Conservation (phyloP, 345 rosid genomes). For the Moringa oleifera region DNA sequence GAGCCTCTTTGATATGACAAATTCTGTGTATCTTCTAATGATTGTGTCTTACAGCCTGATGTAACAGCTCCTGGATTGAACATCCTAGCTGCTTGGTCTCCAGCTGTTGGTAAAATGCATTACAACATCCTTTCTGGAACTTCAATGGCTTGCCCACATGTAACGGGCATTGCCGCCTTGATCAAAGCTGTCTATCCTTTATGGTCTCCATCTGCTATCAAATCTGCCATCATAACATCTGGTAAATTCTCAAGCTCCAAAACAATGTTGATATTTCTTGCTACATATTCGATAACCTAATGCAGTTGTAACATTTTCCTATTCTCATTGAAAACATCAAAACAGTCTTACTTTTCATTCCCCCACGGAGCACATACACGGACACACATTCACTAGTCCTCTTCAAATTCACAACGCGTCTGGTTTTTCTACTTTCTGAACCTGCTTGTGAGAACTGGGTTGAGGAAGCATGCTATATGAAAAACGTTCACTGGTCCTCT, state of each 20-base stretch:
- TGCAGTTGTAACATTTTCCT: background rate
- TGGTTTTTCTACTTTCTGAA: background rate
- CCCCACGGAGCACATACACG: no score
- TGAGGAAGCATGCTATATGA: no score
- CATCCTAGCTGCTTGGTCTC: slow-evolving; percentile 62
- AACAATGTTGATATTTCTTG: background rate
- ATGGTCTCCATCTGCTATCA: slow-evolving; percentile 51
- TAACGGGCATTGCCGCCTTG: slow-evolving; percentile 56
- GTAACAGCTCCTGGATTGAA: slow-evolving; percentile 52
- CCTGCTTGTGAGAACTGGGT: no score
- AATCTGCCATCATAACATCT: slow-evolving; percentile 75
- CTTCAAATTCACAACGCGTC: background rate
- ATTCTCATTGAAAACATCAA: background rate
- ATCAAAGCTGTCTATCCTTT: slow-evolving; percentile 29
- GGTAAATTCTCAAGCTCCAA: slow-evolving; percentile 26
- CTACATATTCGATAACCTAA: background rate
- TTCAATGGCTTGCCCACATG: slow-evolving; percentile 72
- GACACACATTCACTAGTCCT: no score
- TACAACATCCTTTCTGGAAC: slow-evolving; percentile 59
- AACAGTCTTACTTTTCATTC: no score
- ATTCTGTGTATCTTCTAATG: background rate
- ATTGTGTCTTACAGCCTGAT: slow-evolving; percentile 41
- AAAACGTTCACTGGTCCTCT: no score
- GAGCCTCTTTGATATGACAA: background rate
- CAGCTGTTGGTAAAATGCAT: slow-evolving; percentile 35